Evolutionary conservation across 805 yeast genomes (phyloP), one percentile per base, ranked within the genome.

Genomic region (Candida ponderosae): DNA sequence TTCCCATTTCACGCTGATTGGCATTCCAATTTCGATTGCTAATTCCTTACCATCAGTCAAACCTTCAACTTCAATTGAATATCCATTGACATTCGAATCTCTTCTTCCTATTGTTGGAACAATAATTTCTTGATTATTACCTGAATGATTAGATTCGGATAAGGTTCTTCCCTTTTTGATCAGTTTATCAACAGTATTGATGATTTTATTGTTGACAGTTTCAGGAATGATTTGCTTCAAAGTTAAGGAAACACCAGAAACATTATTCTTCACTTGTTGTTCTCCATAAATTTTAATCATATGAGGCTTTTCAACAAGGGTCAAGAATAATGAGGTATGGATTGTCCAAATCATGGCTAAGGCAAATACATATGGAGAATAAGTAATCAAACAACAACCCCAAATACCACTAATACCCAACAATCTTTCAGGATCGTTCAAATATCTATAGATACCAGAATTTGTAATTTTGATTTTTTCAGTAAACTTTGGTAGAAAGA

Each of bases 351-450:
- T 55, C 47, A 73, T 64, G 0, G 81, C 74, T 34, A 82, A 49
- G 37, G 73, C 62, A 33, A 72, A 63, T 21, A 71, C 67, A 37
- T 62, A 56, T 29, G 60, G 57, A 1, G 78, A 68, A 18, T 79
- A 75, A 31, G 85, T 71, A 39, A 84, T 66, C 27, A 81, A 60
- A 1, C 78, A 76, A 5, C 69, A 49, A 18, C 90, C 93, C 86
- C 87, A 81, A 29, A 82, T 71, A 14, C 90, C 90, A 44, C 87
- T 76, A 38, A 79, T 76, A 11, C 94, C 90, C 40, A 82, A 68
- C 14, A 84, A 59, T 45, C 86, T 80, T 54, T 84, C 94, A 9
- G 95, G 95, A 51, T 84, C 81, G 54, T 84, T 84, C 53, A 84
- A 67, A 56, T 82, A 84, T 46, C 90, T 73, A 54, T 84, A 84